Evolutionary conservation across 129 eudicot species (phyloP), one percentile per base, ranked within the genome.

Genomic region (Flaveria sonorensis): DNA sequence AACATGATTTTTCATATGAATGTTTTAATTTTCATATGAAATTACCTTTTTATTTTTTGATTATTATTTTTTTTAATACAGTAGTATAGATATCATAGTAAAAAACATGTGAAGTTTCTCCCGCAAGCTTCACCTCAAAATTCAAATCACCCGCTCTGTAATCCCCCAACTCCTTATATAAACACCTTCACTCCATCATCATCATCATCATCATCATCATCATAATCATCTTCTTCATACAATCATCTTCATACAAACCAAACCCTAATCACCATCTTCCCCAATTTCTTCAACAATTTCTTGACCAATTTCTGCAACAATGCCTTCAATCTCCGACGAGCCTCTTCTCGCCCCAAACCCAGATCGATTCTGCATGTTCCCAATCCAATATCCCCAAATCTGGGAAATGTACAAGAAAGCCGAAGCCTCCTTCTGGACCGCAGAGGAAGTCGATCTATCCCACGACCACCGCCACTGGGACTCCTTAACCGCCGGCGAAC

Each of bases 311-410:
- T n/a, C n/a, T n/a, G n/a, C 18, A 45, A 80, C 70, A 61, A 90
- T 90, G 97, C 97, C 96, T 20, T 73, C 92, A 0, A 72, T 87
- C 26, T 92, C 89, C 0, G 90, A 87, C 71, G 97, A 90, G 60
- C 98, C 98, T 2, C 85, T 93, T 10, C 84, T 93, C 7, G 82
- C 96, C 63, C 87, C 95, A 3, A 93, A 87, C 84, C 93, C 97
- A 1, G 96, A 93, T 48, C 71, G 98, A 2, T 93, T 93, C 87
- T 90, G 96, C 43, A 93, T 93, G 98, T 93, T 93, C 78, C 98
- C 98, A 19, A 87, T n/a, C n/a, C n/a, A n/a, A n/a, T n/a, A n/a
- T n/a, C n/a, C n/a, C n/a, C n/a, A n/a, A n/a, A n/a, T n/a, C n/a
- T n/a, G n/a, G n/a, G n/a, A n/a, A n/a, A n/a, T n/a, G n/a, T n/a